Evolutionary conservation across 257 asterid species (phyloP).

Genomic region (Solanum etuberosum): DNA sequence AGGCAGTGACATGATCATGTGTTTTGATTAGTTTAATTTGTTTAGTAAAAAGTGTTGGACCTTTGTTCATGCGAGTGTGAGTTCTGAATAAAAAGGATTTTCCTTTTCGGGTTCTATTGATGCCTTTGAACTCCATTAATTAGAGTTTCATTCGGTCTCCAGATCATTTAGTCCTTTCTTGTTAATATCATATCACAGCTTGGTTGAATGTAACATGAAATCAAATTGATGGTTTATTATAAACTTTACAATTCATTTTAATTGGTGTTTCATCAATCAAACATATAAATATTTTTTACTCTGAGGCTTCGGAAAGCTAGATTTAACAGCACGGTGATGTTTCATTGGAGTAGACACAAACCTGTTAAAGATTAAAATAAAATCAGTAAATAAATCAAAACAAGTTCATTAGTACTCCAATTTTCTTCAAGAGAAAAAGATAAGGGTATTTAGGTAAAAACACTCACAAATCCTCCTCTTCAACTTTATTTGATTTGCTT

Average conservation of each 20-base stretch:
- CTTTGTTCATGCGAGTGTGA: not conserved
- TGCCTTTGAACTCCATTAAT: not conserved
- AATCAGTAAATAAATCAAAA: too few species aligned
- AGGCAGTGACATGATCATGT: constrained; percentile 20
- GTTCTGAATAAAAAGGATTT: not conserved
- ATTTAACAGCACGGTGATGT: too few species aligned
- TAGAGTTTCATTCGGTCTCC: not conserved
- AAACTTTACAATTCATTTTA: not conserved
- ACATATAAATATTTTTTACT: not conserved
- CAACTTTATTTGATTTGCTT: not conserved
- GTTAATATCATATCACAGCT: not conserved
- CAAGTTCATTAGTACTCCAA: too few species aligned
- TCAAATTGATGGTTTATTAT: not conserved
- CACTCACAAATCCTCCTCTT: not conserved
- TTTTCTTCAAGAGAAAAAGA: not conserved
- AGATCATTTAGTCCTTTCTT: not conserved
- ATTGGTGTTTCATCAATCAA: not conserved
- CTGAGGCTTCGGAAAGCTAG: too few species aligned
- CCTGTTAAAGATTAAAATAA: too few species aligned
- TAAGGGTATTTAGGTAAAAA: not conserved
- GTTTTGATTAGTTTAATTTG: not conserved
- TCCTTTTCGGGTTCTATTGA: not conserved
- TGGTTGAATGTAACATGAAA: not conserved
- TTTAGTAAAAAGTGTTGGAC: not conserved
- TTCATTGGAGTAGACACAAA: too few species aligned